Percentiles rank a stretch among this genome's conserved stretches.
phyloP scores from a whole-genome alignment of 306 rosid species.

The Malus asiatica region DNA sequence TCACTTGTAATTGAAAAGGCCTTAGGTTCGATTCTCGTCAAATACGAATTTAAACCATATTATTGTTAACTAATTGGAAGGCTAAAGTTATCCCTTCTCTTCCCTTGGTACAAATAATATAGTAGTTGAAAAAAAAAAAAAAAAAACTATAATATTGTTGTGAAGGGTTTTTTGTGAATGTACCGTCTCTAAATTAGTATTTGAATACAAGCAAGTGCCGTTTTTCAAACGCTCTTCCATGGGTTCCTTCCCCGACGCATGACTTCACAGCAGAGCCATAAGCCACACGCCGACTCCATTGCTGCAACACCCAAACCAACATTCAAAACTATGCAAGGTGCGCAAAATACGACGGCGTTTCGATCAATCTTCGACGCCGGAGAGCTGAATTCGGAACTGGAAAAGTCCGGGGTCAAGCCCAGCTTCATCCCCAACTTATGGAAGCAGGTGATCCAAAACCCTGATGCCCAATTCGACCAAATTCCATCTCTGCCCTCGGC shows the following conservation, averaged over 20 bases:
- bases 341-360: constrained; percentile 34
- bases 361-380: constrained; percentile 77
- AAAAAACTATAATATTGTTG: no score
- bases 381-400: constrained; percentile 45
- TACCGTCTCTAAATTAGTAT: no score
- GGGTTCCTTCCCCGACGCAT: not conserved
- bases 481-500: constrained; percentile 66
- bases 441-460: constrained; percentile 51
- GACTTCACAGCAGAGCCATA: not conserved
- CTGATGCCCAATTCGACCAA: constrained; percentile 32
- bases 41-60: no score
- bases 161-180: no score
- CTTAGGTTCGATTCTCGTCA: rapidly evolving
- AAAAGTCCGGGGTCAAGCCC: constrained; percentile 35
- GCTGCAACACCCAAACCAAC: not conserved
- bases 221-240: no score
- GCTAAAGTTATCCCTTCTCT: rapidly evolving
- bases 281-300: not conserved
- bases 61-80: no score
- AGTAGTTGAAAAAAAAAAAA: no score
- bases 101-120: no score
- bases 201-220: no score
- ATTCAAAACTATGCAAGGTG: not conserved
- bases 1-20: no score
- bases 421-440: constrained; percentile 61